phyloP scores from a whole-genome alignment of 2,329 filamentous ascomycete genomes.

The Aspergillus hortae region DNA sequence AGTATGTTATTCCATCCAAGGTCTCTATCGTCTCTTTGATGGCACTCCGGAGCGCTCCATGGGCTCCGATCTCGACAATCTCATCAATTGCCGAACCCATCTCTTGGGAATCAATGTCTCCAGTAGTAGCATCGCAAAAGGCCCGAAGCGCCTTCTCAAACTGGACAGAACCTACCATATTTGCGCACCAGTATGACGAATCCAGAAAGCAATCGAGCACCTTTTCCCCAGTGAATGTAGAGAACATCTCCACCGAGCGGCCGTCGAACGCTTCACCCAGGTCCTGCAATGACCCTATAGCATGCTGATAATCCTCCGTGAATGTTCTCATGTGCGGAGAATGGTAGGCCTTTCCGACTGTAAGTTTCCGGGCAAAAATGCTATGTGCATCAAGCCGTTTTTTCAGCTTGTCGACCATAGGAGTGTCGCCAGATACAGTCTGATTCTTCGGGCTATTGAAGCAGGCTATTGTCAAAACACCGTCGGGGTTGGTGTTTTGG shows the following conservation, averaged over 20 bases:
- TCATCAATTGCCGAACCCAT: not conserved
- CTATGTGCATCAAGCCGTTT: slow-evolving; percentile 12
- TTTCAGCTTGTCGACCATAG: slow-evolving; percentile 16
- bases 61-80: slow-evolving; percentile 11
- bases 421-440: slow-evolving; percentile 31
- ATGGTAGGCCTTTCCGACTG: slow-evolving; percentile 31
- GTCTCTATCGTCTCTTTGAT: slow-evolving; percentile 4
- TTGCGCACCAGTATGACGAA: slow-evolving; percentile 16
- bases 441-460: slow-evolving; percentile 28
- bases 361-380: slow-evolving; percentile 25
- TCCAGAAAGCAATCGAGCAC: slow-evolving; percentile 3
- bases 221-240: slow-evolving; percentile 11
- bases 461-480: slow-evolving; percentile 22
- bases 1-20: slow-evolving; percentile 13
- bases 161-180: slow-evolving; percentile 14
- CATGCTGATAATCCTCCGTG: slow-evolving; percentile 1
- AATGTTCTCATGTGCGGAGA: slow-evolving; percentile 29
- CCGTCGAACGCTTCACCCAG: not conserved
- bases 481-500: not conserved
- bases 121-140: not conserved
- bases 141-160: slow-evolving; percentile 6
- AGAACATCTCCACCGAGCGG: slow-evolving; percentile 9
- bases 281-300: slow-evolving; percentile 4
- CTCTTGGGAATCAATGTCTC: not conserved
- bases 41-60: slow-evolving; percentile 5